Evolutionary conservation across 2,329 filamentous ascomycete species (phyloP).

Genomic region (Talaromyces sp.): DNA sequence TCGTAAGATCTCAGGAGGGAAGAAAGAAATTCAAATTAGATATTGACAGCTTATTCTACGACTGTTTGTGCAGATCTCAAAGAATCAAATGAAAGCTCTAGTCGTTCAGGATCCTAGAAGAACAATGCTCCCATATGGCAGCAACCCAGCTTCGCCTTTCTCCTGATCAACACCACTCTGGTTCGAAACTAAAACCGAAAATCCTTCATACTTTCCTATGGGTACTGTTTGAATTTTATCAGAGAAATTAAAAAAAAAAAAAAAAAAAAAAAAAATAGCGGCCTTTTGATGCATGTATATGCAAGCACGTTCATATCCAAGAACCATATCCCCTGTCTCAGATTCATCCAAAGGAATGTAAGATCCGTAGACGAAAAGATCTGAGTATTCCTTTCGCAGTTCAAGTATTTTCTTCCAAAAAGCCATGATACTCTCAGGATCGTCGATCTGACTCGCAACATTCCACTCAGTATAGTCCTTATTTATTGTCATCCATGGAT

Average conservation of each 20-base stretch:
- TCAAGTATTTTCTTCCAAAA: constrained; percentile 61
- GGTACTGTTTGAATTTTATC: constrained; percentile 7
- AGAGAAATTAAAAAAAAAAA: constrained; percentile 14
- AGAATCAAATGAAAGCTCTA: too few species aligned
- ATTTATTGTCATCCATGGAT: constrained; percentile 69
- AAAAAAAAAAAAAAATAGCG: constrained; percentile 13
- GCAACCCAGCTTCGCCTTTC: not conserved
- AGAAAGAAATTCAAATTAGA: too few species aligned
- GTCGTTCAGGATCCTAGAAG: too few species aligned
- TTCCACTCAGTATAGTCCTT: constrained; percentile 62
- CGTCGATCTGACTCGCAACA: constrained; percentile 44
- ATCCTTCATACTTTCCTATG: not conserved
- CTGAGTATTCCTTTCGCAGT: constrained; percentile 57
- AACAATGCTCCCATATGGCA: not conserved
- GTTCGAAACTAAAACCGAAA: not conserved
- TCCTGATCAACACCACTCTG: not conserved
- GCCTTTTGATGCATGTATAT: constrained; percentile 4
- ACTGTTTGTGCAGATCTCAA: too few species aligned
- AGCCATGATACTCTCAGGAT: constrained; percentile 51
- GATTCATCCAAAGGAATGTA: constrained; percentile 8
- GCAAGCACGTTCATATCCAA: constrained; percentile 12
- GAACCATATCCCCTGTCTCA: constrained; percentile 12
- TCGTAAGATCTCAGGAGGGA: too few species aligned
- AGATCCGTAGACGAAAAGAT: constrained; percentile 31
- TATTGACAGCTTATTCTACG: too few species aligned